phyloP scores from a whole-genome alignment of 2,329 filamentous ascomycete species.

The Fusarium fujikuroi region DNA sequence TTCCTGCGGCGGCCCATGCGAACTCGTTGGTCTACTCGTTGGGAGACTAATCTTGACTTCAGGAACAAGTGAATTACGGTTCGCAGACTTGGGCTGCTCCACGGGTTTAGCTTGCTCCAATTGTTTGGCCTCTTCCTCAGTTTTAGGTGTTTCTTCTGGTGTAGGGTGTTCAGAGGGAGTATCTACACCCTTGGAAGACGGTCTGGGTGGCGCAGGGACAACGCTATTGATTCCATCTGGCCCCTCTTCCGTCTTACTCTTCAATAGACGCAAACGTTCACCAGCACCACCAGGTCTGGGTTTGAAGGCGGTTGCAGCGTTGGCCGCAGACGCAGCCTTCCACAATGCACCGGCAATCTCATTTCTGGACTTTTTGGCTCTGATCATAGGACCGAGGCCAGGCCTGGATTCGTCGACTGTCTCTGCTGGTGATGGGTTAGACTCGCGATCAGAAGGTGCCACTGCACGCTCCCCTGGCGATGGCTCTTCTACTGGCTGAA shows the following conservation, averaged over 20 bases:
- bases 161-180: conserved; percentile 39
- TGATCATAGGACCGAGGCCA: conserved; percentile 86
- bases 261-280: conserved; percentile 76
- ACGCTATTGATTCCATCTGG: conserved; percentile 92
- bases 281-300: conserved; percentile 88
- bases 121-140: conserved; percentile 6
- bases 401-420: conserved; percentile 32
- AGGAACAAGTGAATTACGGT: conserved; percentile 57
- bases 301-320: conserved; percentile 73
- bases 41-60: conserved; percentile 69
- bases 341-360: conserved; percentile 81
- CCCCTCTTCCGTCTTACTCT: conserved; percentile 69
- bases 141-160: conserved; percentile 15
- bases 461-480: conserved; percentile 16
- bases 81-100: conserved; percentile 47
- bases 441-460: conserved; percentile 34
- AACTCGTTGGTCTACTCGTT: conserved; percentile 53
- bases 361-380: conserved; percentile 76
- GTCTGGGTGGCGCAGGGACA: conserved; percentile 77
- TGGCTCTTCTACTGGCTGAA: conserved; percentile 14
- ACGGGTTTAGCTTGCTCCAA: conserved; percentile 20
- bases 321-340: conserved; percentile 72
- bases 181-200: conserved; percentile 51
- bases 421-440: conserved; percentile 16
- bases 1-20: conserved; percentile 54